Conservation (phyloP, 2,329 filamentous ascomycete genomes). For the Fusarium lyarnte region DNA sequence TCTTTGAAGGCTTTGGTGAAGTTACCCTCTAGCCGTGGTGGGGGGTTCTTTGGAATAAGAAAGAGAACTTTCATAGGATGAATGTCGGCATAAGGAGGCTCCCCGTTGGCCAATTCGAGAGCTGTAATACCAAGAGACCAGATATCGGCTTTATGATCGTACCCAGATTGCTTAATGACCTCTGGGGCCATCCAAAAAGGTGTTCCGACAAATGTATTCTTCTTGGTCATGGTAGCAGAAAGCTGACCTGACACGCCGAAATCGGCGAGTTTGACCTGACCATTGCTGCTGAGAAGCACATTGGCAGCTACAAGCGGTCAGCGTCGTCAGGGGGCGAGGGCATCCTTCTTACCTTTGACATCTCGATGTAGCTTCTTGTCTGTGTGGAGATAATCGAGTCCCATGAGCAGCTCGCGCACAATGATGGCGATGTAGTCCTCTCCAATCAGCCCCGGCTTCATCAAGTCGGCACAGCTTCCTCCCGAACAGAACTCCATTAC, state of each 20-base stretch:
- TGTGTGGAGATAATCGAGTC: constrained; percentile 90
- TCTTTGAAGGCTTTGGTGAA: constrained; percentile 87
- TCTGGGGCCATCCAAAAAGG: constrained; percentile 99
- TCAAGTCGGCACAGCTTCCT: constrained; percentile 92
- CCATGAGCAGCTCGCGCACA: constrained; percentile 85
- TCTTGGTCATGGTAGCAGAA: constrained; percentile 98
- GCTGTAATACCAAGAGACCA: constrained; percentile 97
- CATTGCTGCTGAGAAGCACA: constrained; percentile 85
- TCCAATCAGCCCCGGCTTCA: constrained; percentile 90
- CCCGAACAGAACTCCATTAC: constrained; percentile 99
- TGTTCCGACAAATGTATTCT: constrained; percentile 98
- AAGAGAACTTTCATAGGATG: constrained; percentile 99
- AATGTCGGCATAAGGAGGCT: constrained; percentile 94
- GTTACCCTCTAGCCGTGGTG: constrained; percentile 81
- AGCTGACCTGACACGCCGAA: constrained; percentile 97
- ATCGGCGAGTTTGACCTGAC: constrained; percentile 96
- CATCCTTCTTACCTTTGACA: constrained; percentile 77
- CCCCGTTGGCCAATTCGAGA: constrained; percentile 88
- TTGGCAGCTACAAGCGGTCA: constrained; percentile 76
- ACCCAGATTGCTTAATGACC: constrained; percentile 97
- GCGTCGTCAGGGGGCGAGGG: neutral
- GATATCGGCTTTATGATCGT: constrained; percentile 97
- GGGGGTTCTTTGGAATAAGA: constrained; percentile 92
- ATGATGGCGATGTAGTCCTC: constrained; percentile 99
- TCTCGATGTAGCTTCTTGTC: constrained; percentile 97